Evolutionary conservation across 1,284 basidiomycete genomes (phyloP).

Genomic region (Papiliotrema flavescens): DNA sequence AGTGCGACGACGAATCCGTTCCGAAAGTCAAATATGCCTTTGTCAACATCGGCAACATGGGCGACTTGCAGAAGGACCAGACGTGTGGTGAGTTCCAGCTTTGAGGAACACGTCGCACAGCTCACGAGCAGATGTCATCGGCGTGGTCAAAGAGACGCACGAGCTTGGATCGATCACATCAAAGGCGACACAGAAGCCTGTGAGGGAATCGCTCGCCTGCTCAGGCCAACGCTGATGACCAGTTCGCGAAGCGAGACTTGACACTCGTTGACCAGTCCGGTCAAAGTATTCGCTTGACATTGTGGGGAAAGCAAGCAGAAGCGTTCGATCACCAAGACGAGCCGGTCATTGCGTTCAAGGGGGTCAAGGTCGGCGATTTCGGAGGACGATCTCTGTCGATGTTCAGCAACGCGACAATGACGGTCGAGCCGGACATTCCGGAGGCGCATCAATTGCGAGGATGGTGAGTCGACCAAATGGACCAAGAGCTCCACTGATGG

Average conservation of each 20-base stretch:
- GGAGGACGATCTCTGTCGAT: constrained; percentile 81
- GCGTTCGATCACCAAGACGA: constrained; percentile 59
- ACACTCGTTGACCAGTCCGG: constrained; percentile 81
- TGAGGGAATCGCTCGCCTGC: constrained; percentile 45
- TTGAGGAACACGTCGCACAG: not conserved
- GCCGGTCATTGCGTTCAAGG: constrained; percentile 88
- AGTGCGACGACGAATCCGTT: constrained; percentile 70
- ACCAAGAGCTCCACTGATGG: constrained; percentile 12
- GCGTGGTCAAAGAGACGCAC: constrained; percentile 73
- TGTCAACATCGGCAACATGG: constrained; percentile 63
- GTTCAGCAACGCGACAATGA: constrained; percentile 66
- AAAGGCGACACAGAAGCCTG: constrained; percentile 66
- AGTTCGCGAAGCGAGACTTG: constrained; percentile 84
- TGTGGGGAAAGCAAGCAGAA: constrained; percentile 97
- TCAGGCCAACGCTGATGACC: not conserved
- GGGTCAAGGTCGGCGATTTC: constrained; percentile 91
- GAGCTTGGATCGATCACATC: constrained; percentile 67
- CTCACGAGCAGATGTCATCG: constrained; percentile 69
- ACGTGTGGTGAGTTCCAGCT: constrained; percentile 61
- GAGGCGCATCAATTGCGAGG: constrained; percentile 83
- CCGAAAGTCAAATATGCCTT: constrained; percentile 84
- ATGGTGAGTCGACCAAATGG: constrained; percentile 59
- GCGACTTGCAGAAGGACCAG: constrained; percentile 67
- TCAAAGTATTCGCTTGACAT: constrained; percentile 76
- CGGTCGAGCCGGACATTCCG: constrained; percentile 80